Evolutionary conservation across 140 eudicot species (phyloP).

Genomic region (Ambrosia hybrid): DNA sequence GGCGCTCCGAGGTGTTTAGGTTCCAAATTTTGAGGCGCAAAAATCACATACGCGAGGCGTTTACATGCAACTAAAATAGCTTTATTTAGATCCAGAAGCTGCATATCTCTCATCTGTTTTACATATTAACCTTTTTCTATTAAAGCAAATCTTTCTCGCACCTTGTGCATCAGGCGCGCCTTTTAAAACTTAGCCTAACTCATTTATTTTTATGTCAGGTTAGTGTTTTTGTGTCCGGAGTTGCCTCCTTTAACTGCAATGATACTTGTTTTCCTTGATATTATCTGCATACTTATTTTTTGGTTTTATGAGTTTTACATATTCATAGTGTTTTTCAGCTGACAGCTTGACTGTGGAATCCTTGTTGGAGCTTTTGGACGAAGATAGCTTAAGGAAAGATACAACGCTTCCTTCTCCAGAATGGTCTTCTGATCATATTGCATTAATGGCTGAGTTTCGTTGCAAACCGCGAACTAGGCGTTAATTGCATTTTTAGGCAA

Average conservation of each 20-base stretch:
- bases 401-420: slow-evolving; percentile 98
- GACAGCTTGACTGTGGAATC: slow-evolving; percentile 87
- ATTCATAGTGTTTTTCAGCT: slow-evolving; percentile 45
- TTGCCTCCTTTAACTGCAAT: neutral
- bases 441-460: slow-evolving; percentile 91
- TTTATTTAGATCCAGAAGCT: too few relatives aligned
- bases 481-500: slow-evolving; percentile 44
- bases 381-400: slow-evolving; percentile 89
- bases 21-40: too few relatives aligned
- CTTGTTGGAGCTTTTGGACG: slow-evolving; percentile 88
- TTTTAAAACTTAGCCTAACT: too few relatives aligned
- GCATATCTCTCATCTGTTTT: too few relatives aligned
- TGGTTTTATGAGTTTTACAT: neutral
- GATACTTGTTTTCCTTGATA: neutral
- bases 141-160: too few relatives aligned
- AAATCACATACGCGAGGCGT: too few relatives aligned
- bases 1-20: too few relatives aligned
- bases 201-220: too few relatives aligned
- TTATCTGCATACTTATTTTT: neutral
- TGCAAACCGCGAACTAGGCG: slow-evolving; percentile 85
- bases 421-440: slow-evolving; percentile 99
- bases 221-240: too few relatives aligned
- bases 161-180: too few relatives aligned
- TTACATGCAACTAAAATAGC: too few relatives aligned
- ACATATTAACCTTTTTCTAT: too few relatives aligned